A percentile compares a stretch with the other conserved stretches of the same genome.
phyloP scores from a whole-genome alignment of 176 grass and related monocot genomes.

The Melocanna baccifera region DNA sequence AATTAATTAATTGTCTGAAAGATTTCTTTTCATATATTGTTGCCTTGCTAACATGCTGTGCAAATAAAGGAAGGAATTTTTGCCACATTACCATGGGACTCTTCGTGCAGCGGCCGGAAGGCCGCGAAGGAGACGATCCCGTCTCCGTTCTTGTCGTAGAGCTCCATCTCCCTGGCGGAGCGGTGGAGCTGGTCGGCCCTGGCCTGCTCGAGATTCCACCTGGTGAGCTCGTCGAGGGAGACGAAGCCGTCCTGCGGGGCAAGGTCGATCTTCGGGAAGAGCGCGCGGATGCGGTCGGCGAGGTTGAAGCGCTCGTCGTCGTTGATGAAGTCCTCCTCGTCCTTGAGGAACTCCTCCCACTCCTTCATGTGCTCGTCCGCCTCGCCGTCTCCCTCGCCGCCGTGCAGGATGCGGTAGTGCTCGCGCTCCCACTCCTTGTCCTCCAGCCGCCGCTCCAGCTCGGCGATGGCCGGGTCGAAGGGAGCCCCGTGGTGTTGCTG shows the following conservation, averaged over 20 bases:
- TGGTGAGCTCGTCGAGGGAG: slow-evolving; percentile 59
- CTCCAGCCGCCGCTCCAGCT: slow-evolving; percentile 66
- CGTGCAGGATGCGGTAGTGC: slow-evolving; percentile 57
- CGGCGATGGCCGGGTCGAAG: slow-evolving; percentile 73
- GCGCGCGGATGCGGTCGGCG: slow-evolving; percentile 51
- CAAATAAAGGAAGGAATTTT: not conserved
- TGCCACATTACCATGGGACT: slow-evolving; percentile 32
- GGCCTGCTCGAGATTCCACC: slow-evolving; percentile 71
- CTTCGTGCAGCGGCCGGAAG: slow-evolving; percentile 28
- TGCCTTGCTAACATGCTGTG: not conserved
- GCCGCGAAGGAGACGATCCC: slow-evolving; percentile 61
- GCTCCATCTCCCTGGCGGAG: slow-evolving; percentile 69
- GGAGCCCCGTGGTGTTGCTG: slow-evolving; percentile 29
- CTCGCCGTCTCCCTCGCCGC: not conserved
- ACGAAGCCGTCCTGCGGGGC: slow-evolving; percentile 61
- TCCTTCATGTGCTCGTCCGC: slow-evolving; percentile 58
- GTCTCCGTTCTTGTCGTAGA: slow-evolving; percentile 69
- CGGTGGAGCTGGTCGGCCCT: slow-evolving; percentile 56
- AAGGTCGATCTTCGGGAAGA: slow-evolving; percentile 75
- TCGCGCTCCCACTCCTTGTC: slow-evolving; percentile 80
- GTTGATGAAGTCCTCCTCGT: slow-evolving; percentile 66
- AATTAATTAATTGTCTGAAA: too few species aligned
- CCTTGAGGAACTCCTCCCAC: slow-evolving; percentile 80
- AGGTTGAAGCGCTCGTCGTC: slow-evolving; percentile 77
- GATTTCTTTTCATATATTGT: not conserved